A percentile compares a stretch with the other conserved stretches of the same genome.
Conservation (phyloP, 1,284 basidiomycete genomes). For the Fistulina hepatica region DNA sequence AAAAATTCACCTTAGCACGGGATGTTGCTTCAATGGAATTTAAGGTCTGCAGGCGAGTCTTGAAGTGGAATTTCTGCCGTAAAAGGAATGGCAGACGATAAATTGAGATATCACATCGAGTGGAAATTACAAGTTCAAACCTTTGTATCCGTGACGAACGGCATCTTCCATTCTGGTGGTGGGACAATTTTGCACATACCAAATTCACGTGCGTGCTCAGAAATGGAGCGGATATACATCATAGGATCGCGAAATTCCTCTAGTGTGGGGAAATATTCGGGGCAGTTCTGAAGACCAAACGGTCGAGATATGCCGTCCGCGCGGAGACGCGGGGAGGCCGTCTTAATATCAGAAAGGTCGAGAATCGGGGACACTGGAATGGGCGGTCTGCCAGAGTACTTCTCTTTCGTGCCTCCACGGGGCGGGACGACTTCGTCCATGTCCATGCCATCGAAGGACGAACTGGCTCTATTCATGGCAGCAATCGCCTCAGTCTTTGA, state of each 20-base stretch:
- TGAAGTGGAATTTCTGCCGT: constrained; percentile 79
- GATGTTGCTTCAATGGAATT: constrained; percentile 98
- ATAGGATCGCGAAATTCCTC: constrained; percentile 97
- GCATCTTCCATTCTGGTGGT: constrained; percentile 90
- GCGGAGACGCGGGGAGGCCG: constrained; percentile 22
- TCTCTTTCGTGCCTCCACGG: constrained; percentile 32
- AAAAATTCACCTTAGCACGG: constrained; percentile 91
- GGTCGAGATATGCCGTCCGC: constrained; percentile 34
- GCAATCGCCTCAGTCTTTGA: constrained; percentile 76
- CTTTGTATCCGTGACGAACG: constrained; percentile 93
- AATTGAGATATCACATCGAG: constrained; percentile 17
- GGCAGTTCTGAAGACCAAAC: constrained; percentile 87
- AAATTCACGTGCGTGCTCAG: constrained; percentile 62
- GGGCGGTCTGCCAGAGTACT: constrained; percentile 40
- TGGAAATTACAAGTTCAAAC: constrained; percentile 35
- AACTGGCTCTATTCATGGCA: constrained; percentile 59
- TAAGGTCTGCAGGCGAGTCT: constrained; percentile 87
- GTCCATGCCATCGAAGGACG: constrained; percentile 40
- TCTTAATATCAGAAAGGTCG: constrained; percentile 64
- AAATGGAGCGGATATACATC: constrained; percentile 84
- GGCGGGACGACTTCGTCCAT: constrained; percentile 33
- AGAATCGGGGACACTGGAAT: constrained; percentile 50
- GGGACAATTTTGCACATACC: constrained; percentile 98
- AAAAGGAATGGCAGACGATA: constrained; percentile 16
- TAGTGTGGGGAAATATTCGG: constrained; percentile 75